Evolutionary conservation across 164 flowering plant species (phyloP).

Genomic region (Tinospora cordifolia): DNA sequence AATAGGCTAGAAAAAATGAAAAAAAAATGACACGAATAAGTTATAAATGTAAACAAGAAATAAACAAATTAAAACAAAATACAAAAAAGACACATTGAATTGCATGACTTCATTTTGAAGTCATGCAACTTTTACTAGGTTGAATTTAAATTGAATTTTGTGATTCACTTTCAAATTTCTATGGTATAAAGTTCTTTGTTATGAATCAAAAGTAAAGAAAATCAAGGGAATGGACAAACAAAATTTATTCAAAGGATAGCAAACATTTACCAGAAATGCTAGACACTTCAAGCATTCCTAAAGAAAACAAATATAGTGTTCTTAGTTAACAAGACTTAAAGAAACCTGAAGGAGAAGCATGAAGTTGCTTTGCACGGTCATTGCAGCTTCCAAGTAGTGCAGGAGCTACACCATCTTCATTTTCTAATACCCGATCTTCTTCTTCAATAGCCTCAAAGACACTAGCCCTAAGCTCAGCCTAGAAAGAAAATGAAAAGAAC

Average conservation of each 20-base stretch:
- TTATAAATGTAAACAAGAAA: too few species aligned
- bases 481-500: slow-evolving; percentile 2
- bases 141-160: too few species aligned
- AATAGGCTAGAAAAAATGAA: not conserved
- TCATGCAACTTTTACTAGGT: too few species aligned
- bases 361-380: slow-evolving; percentile 91
- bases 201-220: not conserved
- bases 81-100: too few species aligned
- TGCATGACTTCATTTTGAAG: too few species aligned
- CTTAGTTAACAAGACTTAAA: not conserved
- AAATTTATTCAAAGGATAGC: not conserved
- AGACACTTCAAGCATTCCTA: not conserved
- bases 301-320: not conserved
- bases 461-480: slow-evolving; percentile 98
- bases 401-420: slow-evolving; percentile 77
- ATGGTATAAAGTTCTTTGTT: not conserved
- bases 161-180: too few species aligned
- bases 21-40: too few species aligned
- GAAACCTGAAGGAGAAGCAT: slow-evolving; percentile 93
- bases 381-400: slow-evolving; percentile 97
- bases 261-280: not conserved
- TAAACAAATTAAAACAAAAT: too few species aligned
- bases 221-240: not conserved
- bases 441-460: slow-evolving; percentile 99
- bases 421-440: slow-evolving; percentile 74